A percentile compares a stretch with the other conserved stretches of the same genome.
These are phyloP conservation scores for Fraxinus excelsior DNA, from an alignment of 257 asterid species.

Conservation along the genomic window DNA sequence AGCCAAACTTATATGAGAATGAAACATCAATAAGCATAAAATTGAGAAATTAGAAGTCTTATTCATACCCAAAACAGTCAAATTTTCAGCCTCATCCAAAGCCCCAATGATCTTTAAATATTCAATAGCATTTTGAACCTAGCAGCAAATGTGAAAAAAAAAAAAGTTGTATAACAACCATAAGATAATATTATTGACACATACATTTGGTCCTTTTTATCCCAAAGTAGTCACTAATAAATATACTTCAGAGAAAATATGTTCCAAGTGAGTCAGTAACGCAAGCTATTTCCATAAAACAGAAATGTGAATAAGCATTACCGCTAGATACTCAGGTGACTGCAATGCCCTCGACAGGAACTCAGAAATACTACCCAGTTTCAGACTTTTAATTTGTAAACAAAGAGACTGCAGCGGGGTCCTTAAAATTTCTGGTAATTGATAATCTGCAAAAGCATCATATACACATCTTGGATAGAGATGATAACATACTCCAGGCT, in stretches of 20 bases:
- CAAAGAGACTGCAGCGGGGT: conserved; percentile 97
- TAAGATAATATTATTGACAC: conserved; percentile 15
- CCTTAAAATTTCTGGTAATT: conserved; percentile 90
- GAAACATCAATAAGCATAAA: conserved; percentile 26
- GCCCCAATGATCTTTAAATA: conserved; percentile 90
- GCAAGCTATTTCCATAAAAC: conserved; percentile 23
- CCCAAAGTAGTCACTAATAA: not conserved
- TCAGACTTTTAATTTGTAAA: conserved; percentile 89
- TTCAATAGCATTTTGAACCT: conserved; percentile 95
- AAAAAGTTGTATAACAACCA: conserved; percentile 20
- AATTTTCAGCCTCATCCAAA: conserved; percentile 80
- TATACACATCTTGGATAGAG: conserved; percentile 84
- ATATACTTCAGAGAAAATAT: conserved; percentile 9
- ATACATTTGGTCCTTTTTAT: conserved; percentile 13
- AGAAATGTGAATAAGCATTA: conserved; percentile 39
- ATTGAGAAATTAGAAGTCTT: conserved; percentile 15
- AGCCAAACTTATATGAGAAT: conserved; percentile 28
- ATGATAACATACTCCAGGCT: conserved; percentile 95
- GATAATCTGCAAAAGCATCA: conserved; percentile 84
- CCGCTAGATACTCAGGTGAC: conserved; percentile 91
- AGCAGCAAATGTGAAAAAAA: conserved; percentile 21
- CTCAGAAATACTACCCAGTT: conserved; percentile 84
- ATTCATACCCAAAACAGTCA: conserved; percentile 77
- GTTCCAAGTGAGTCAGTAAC: conserved; percentile 1
- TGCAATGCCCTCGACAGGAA: conserved; percentile 86